Evolutionary conservation across 495 filamentous ascomycete species (phyloP).

Genomic region (Chaetomium fimeti): DNA sequence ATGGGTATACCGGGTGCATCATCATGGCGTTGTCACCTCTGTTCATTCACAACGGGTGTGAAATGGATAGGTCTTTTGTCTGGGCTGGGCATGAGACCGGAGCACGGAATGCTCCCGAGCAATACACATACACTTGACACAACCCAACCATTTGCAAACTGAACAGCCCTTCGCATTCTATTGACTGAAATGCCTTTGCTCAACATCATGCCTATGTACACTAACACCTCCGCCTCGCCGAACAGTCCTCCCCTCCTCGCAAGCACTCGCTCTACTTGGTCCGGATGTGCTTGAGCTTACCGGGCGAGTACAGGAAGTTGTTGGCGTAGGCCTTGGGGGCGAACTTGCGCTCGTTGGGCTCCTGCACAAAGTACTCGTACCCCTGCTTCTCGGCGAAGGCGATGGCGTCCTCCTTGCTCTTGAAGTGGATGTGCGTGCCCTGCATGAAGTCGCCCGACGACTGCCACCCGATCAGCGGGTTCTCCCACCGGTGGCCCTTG

Average conservation of each 20-base stretch:
- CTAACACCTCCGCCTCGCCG: background rate
- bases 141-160: background rate
- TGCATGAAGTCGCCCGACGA: constrained; percentile 92
- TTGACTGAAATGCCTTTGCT: background rate
- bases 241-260: constrained; percentile 22
- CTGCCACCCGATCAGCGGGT: constrained; percentile 97
- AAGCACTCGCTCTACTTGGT: constrained; percentile 92
- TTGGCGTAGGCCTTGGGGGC: constrained; percentile 93
- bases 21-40: background rate
- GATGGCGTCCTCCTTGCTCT: constrained; percentile 91
- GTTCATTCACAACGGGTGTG: background rate
- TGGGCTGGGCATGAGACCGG: background rate
- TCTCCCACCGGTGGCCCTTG: constrained; percentile 94
- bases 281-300: constrained; percentile 86
- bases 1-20: constrained; percentile 3
- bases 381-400: constrained; percentile 96
- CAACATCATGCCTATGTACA: constrained; percentile 11
- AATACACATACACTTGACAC: background rate
- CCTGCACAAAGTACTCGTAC: constrained; percentile 98
- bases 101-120: background rate
- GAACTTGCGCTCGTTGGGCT: constrained; percentile 84
- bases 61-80: background rate
- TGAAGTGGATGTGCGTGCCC: constrained; percentile 85
- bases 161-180: background rate
- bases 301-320: constrained; percentile 82